phyloP scores from a whole-genome alignment of 805 yeast genomes.

The Saccharomycopsis guyanensis region DNA sequence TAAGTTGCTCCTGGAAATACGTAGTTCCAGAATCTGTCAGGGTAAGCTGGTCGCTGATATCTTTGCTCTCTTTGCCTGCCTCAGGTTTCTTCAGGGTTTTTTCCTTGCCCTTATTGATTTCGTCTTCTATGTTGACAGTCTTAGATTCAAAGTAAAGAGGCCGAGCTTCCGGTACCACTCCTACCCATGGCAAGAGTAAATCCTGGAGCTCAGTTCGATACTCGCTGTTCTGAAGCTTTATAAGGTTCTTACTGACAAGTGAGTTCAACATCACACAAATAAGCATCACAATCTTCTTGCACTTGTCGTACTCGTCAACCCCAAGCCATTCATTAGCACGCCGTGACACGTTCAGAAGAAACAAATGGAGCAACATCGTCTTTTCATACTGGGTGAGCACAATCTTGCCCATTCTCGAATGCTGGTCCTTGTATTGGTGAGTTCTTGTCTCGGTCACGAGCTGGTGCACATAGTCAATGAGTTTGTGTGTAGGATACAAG shows the following conservation, averaged over 20 bases:
- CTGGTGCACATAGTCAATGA: conserved; percentile 59
- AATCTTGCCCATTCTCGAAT: conserved; percentile 49
- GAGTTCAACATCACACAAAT: conserved; percentile 58
- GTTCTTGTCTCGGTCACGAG: conserved; percentile 54
- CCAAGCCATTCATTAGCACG: neutral
- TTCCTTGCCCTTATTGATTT: neutral
- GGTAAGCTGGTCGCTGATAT: no score
- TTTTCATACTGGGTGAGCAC: conserved; percentile 50
- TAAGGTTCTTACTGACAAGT: conserved; percentile 37
- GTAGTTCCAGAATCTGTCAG: neutral
- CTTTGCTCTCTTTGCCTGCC: neutral
- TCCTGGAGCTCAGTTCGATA: conserved; percentile 54
- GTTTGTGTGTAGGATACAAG: conserved; percentile 43
- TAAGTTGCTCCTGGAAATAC: neutral
- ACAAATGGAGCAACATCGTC: conserved; percentile 64
- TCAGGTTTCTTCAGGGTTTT: neutral
- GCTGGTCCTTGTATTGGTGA: conserved; percentile 20
- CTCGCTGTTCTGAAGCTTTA: conserved; percentile 38
- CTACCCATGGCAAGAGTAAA: conserved; percentile 58
- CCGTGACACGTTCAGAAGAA: conserved; percentile 45
- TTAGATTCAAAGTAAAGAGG: conserved; percentile 37
- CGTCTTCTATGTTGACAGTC: conserved; percentile 1
- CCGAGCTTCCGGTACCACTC: conserved; percentile 54
- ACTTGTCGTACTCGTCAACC: neutral
- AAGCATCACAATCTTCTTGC: conserved; percentile 38